These are phyloP conservation scores for Phytomonas francai DNA, from an alignment of 208 protist genomes.

Conservation along the genomic window DNA sequence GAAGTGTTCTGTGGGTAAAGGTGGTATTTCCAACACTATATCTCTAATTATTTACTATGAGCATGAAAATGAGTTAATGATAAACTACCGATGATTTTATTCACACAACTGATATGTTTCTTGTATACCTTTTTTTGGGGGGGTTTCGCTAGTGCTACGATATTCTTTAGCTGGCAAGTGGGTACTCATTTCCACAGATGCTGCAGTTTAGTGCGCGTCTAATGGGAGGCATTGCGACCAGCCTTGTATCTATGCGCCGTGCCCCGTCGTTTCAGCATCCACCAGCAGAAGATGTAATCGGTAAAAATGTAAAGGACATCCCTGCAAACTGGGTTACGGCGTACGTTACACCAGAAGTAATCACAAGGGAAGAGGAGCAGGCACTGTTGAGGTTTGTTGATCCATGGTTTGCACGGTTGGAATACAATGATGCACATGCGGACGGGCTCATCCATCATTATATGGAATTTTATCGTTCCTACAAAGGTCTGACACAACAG, in stretches of 20 bases:
- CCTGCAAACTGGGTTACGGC: constrained; percentile 59
- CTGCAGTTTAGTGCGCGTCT: neutral
- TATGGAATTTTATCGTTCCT: constrained; percentile 84
- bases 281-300: constrained; percentile 49
- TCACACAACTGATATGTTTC: constrained; percentile 1
- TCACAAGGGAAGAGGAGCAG: constrained; percentile 52
- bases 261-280: constrained; percentile 71
- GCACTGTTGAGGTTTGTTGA: constrained; percentile 43
- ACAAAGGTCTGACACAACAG: constrained; percentile 30
- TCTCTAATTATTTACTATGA: constrained; percentile 1
- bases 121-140: neutral
- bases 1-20: constrained; percentile 58
- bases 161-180: neutral
- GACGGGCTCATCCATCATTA: constrained; percentile 84
- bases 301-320: constrained; percentile 50
- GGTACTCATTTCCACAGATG: neutral
- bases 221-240: neutral
- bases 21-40: neutral
- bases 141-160: neutral
- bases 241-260: constrained; percentile 53
- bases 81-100: constrained; percentile 10
- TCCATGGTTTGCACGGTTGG: constrained; percentile 72
- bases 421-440: constrained; percentile 61
- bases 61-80: constrained; percentile 8
- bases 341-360: constrained; percentile 69